phyloP scores from a whole-genome alignment of 148 eudicot species.

The Rhododendron williamsianum region DNA sequence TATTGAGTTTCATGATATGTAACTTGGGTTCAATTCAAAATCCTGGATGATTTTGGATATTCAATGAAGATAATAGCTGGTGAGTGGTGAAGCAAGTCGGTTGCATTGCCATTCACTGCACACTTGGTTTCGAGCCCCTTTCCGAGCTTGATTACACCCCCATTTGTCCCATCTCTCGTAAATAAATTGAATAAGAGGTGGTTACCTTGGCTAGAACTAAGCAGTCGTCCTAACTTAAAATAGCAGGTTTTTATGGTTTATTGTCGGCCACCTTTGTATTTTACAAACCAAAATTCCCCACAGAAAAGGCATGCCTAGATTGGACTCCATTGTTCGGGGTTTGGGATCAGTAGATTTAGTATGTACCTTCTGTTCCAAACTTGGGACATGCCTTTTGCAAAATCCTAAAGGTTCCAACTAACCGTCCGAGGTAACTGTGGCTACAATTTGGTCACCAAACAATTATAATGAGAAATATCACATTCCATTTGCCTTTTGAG shows the following conservation, averaged over 20 bases:
- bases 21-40: neutral
- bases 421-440: neutral
- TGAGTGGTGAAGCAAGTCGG: conserved; percentile 6
- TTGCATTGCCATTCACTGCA: neutral
- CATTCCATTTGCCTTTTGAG: neutral
- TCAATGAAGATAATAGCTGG: conserved; percentile 6
- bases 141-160: no score
- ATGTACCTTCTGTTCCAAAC: neutral
- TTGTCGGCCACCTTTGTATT: neutral
- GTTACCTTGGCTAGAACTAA: neutral
- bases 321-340: neutral
- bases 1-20: neutral
- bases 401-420: neutral
- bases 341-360: neutral
- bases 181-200: neutral
- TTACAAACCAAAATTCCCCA: neutral
- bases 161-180: neutral
- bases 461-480: neutral
- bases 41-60: neutral
- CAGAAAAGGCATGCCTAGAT: neutral
- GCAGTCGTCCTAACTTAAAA: neutral
- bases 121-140: neutral
- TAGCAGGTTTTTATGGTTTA: neutral
- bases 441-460: neutral
- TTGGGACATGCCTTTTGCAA: neutral